Evolutionary conservation across 2,329 filamentous ascomycete species (phyloP), one percentile per base, ranked within the genome.

Genomic region (Clarireedia hainanense): DNA sequence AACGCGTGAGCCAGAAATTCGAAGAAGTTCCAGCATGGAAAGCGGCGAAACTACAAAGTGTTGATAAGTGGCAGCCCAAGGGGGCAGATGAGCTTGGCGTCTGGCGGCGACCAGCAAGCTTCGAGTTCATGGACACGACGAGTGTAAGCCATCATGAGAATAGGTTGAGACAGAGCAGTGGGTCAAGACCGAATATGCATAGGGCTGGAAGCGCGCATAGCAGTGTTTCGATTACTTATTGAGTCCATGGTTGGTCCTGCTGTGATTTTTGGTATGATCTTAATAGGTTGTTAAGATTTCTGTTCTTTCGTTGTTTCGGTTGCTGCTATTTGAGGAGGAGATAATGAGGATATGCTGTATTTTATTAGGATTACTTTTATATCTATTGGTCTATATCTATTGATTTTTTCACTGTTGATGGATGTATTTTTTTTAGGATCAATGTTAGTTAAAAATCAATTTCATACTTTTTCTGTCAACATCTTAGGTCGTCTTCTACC

Each of bases 21-120:
- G 57, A 46, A n/a, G 27, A 30, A 14, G 61, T 61, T 27, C 24
- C 60, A 20, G 42, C 23, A 4, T 60, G 59, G 59, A 61, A 63
- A 50, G 51, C 56, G 5, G 56, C 51, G 7, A 46, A 58, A 17
- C 20, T 50, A 1, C 43, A 54, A 30, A 45, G 50, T 24, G 26
- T 61, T 5, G 58, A 60, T 30, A 62, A 61, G 30, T 62, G 58
- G 60, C 40, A 45, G 49, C n/a, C 43, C n/a, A 59, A 55, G 50
- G 55, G 55, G 5, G 57, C 26, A 10, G 58, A 62, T 43, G 47
- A 50, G 3, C 30, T 60, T 1, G 60, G 60, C 10, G 27, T 58
- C 24, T 62, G 60, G 58, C 50, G 40, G 3, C 45, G 47, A 36
- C 60, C 60, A 15, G 57, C 14, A 3, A 59, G 48, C 30, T 61